A percentile compares a stretch with the other conserved stretches of the same genome.
Evolutionary conservation across 805 yeast species (phyloP).

Genomic region (Barnettozyma siamensis): DNA sequence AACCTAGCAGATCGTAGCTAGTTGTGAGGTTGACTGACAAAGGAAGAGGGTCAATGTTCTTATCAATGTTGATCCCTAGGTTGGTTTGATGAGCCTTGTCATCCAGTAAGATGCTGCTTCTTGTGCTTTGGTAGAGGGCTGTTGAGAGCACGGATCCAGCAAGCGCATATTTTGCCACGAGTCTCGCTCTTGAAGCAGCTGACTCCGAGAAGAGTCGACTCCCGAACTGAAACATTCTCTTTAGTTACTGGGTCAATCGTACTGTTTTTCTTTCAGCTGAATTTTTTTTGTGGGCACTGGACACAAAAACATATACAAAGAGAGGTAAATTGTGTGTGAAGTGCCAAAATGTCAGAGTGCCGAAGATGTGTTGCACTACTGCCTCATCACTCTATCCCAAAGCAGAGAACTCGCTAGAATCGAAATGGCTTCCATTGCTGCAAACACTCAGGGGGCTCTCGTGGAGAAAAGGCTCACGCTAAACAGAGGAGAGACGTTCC

Average conservation of each 20-base stretch:
- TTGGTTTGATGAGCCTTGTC: conserved; percentile 9
- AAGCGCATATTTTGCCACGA: background rate
- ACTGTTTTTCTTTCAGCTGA: too few species aligned
- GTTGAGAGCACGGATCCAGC: background rate
- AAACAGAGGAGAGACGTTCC: conserved; percentile 6
- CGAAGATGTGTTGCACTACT: too few species aligned
- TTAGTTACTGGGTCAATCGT: background rate
- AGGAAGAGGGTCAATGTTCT: conserved; percentile 39
- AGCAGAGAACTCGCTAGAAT: too few species aligned
- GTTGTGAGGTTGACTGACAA: conserved; percentile 25
- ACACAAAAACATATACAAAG: too few species aligned
- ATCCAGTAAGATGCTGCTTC: conserved; percentile 10
- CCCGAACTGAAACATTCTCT: background rate
- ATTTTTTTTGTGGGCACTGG: too few species aligned
- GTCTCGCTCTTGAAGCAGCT: background rate
- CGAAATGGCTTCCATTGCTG: background rate
- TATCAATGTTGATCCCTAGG: conserved; percentile 40
- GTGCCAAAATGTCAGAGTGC: too few species aligned
- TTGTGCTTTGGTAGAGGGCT: background rate
- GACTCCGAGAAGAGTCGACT: background rate
- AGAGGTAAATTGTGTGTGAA: too few species aligned
- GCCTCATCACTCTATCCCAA: too few species aligned
- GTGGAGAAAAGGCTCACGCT: conserved; percentile 1
- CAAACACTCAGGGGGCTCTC: background rate
- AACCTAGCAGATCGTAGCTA: conserved; percentile 58